These are phyloP conservation scores for Alternaria solani DNA, from an alignment of 2,329 filamentous ascomycete genomes.

Conservation along the genomic window DNA sequence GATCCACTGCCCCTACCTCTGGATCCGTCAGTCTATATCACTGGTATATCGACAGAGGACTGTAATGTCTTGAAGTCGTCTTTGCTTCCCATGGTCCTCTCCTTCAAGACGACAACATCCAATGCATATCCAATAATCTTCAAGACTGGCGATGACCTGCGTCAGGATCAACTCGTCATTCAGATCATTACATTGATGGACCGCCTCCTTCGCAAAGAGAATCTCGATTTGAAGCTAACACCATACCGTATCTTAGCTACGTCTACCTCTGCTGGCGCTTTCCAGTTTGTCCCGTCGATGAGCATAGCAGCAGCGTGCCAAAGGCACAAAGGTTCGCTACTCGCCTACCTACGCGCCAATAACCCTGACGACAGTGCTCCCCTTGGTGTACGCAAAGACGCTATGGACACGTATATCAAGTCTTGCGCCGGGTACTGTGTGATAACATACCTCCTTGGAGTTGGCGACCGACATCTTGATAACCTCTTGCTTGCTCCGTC, in stretches of 20 bases:
- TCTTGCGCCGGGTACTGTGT: conserved; percentile 98
- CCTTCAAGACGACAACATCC: conserved; percentile 82
- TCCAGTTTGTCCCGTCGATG: conserved; percentile 90
- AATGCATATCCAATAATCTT: conserved; percentile 91
- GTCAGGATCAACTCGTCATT: conserved; percentile 96
- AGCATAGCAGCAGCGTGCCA: conserved; percentile 82
- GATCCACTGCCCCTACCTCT: conserved; percentile 88
- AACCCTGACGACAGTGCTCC: conserved; percentile 86
- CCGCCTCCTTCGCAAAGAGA: conserved; percentile 91
- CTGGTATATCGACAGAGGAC: conserved; percentile 82
- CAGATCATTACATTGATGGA: conserved; percentile 99
- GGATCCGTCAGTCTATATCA: conserved; percentile 82
- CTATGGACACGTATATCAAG: conserved; percentile 93
- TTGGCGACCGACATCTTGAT: conserved; percentile 94
- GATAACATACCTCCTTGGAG: conserved; percentile 95
- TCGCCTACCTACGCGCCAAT: conserved; percentile 86
- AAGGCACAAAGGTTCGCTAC: conserved; percentile 79
- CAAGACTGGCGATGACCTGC: conserved; percentile 94
- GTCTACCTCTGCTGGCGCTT: conserved; percentile 84
- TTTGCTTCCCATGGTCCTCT: conserved; percentile 86
- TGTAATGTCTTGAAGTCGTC: conserved; percentile 96
- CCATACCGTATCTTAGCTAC: conserved; percentile 97
- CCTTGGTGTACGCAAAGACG: conserved; percentile 87
- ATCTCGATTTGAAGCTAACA: conserved; percentile 91
- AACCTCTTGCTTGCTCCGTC: conserved; percentile 91